A percentile compares a stretch with the other conserved stretches of the same genome.
Conservation (phyloP, 2,329 filamentous ascomycete genomes). For the Phialophora tarda region DNA sequence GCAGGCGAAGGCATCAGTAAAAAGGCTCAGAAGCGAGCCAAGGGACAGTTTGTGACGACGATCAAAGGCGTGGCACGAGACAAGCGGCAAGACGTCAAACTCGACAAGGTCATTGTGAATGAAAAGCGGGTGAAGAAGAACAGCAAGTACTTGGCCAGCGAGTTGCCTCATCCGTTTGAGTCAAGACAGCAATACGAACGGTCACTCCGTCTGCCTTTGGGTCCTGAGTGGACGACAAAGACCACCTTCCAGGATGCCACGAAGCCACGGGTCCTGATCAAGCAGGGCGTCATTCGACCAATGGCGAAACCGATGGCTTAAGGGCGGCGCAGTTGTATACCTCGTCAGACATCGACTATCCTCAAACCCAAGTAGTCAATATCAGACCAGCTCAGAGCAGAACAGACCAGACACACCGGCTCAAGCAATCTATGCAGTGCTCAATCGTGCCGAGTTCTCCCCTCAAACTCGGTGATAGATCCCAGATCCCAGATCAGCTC, state of each 20-base stretch:
- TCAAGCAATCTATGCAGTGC: background rate
- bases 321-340: background rate
- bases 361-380: background rate
- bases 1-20: conserved; percentile 80
- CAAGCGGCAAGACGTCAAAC: conserved; percentile 79
- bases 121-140: conserved; percentile 93
- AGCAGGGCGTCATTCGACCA: conserved; percentile 86
- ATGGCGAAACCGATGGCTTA: conserved; percentile 76
- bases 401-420: background rate
- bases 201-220: conserved; percentile 81
- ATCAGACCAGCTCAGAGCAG: background rate
- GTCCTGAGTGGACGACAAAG: conserved; percentile 96
- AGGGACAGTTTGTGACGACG: conserved; percentile 55
- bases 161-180: conserved; percentile 89
- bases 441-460: background rate
- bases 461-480: background rate
- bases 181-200: conserved; percentile 72
- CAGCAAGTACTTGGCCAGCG: conserved; percentile 81
- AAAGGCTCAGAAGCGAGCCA: conserved; percentile 63
- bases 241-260: conserved; percentile 87
- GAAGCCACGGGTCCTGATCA: conserved; percentile 87
- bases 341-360: background rate
- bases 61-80: conserved; percentile 74
- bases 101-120: conserved; percentile 86
- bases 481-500: background rate